Evolutionary conservation across 345 rosid species (phyloP).

Genomic region (Ceriops decandra): DNA sequence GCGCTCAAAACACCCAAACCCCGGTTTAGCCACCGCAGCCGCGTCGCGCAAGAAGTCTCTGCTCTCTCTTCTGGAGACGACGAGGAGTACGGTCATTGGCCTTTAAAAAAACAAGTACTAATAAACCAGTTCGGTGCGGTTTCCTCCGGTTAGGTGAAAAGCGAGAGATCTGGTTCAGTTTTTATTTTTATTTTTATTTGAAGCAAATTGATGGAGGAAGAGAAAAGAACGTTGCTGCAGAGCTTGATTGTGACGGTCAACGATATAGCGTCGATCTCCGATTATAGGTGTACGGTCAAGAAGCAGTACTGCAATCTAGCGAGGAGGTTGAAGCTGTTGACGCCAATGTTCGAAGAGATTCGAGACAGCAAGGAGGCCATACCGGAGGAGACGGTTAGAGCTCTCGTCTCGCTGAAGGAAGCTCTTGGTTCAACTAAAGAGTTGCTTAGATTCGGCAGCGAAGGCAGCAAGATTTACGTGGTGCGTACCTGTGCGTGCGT

Average conservation of each 20-base stretch:
- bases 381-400: constrained; percentile 38
- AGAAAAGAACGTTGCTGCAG: constrained; percentile 37
- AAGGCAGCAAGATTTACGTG: constrained; percentile 93
- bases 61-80: neutral
- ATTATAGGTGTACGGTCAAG: constrained; percentile 57
- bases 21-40: constrained; percentile 2
- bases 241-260: constrained; percentile 59
- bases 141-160: neutral
- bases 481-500: constrained; percentile 42
- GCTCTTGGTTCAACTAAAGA: constrained; percentile 55
- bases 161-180: constrained; percentile 8
- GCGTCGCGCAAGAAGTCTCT: neutral
- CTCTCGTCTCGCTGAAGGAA: constrained; percentile 45
- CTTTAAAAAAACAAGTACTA: neutral
- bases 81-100: constrained; percentile 6
- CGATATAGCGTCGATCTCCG: constrained; percentile 57
- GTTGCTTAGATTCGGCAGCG: constrained; percentile 66
- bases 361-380: constrained; percentile 57
- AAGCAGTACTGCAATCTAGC: constrained; percentile 73
- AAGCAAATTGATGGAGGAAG: constrained; percentile 48
- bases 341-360: constrained; percentile 83
- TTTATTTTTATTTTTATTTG: no score
- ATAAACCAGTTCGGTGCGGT: neutral
- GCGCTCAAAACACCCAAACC: neutral
- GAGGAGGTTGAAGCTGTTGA: constrained; percentile 71